Base-by-base conservation (phyloP, 208 protist species). In the Leishmania major region DNA sequence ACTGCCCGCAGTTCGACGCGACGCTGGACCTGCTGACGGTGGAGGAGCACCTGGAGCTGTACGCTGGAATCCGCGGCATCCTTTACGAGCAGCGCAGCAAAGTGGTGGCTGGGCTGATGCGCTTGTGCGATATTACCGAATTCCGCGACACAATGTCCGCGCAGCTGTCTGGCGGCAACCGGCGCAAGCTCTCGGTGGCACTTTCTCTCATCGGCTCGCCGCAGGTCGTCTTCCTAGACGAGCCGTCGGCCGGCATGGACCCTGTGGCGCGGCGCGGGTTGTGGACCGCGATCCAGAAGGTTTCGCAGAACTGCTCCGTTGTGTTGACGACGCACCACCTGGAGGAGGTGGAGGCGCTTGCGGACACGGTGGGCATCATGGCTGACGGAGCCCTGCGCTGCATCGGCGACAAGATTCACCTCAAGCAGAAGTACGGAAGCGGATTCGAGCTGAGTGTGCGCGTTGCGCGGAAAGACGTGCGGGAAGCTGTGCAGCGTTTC, bases 1-100 rank as follows among this genome's bases (percentile, higher is more conserved):
- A 98, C 62, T 99, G 97, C 89, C 96, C 96, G 69, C 97, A 99
- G 90, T 97, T 97, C 84, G 96, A 98, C 88, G 89, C 98, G 43
- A 86, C 96, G 13, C 97, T 95, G 83, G 91, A 94, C 55, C 87
- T 98, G 76, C 85, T 99, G 72, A 99, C 96, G 55, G 88, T 90
- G 67, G 76, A 91, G 28, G 96, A 99, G 86, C 96, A 99, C 83
- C 84, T 92, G 13, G 43, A 70, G 0, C 72, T 90, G 11, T 90
- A 87, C 69, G 84, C 83, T 0, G 81, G 78, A 47, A 77, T 89
- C 51, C 85, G 88, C 25, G 84, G 80, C 15, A 84, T 91, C 31
- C 53, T 96, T 43, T 64, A 79, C 25, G 80, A 69, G 37, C 57
- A 80, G 60, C 79, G 82, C 3, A n/a, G 53, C 28, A 80, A 78